These are phyloP conservation scores for Gynostemma pentaphyllum DNA, from an alignment of 306 rosid genomes.

Conservation along the genomic window DNA sequence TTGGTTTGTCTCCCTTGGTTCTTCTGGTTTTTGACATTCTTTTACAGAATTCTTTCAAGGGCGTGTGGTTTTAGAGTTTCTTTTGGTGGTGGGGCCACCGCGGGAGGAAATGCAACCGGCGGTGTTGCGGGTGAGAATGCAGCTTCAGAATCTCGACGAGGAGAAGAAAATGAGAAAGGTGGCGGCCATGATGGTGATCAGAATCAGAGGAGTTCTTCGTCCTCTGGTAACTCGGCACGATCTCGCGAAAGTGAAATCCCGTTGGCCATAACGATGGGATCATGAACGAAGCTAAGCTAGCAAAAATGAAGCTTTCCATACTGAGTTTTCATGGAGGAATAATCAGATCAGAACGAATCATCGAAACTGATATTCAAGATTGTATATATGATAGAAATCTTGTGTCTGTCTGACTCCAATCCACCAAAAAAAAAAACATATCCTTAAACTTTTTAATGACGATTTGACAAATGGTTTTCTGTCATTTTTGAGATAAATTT, in stretches of 20 bases:
- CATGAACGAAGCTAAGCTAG: constrained; percentile 13
- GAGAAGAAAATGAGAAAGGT: constrained; percentile 14
- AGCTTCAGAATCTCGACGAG: background rate
- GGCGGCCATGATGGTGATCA: background rate
- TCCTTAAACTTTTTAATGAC: too few species aligned
- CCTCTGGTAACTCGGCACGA: constrained; percentile 4
- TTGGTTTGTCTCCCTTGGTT: constrained; percentile 80
- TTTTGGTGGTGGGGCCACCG: background rate
- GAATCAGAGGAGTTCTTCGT: constrained; percentile 5
- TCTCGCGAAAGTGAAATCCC: constrained; percentile 70
- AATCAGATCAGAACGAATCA: too few species aligned
- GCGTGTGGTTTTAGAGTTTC: constrained; percentile 29
- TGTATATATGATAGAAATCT: background rate
- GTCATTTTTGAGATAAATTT: too few species aligned
- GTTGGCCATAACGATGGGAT: constrained; percentile 35
- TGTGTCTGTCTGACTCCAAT: background rate
- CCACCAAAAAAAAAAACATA: too few species aligned
- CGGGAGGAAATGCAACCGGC: background rate
- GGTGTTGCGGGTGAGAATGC: background rate
- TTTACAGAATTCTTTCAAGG: constrained; percentile 49
- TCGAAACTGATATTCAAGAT: background rate
- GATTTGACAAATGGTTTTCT: too few species aligned
- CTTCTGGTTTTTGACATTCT: constrained; percentile 58
- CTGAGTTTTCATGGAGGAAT: background rate
- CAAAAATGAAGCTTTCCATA: background rate